A percentile compares a stretch with the other conserved stretches of the same genome.
Conservation (phyloP, 805 yeast species). For the Yarrowia bubula region DNA sequence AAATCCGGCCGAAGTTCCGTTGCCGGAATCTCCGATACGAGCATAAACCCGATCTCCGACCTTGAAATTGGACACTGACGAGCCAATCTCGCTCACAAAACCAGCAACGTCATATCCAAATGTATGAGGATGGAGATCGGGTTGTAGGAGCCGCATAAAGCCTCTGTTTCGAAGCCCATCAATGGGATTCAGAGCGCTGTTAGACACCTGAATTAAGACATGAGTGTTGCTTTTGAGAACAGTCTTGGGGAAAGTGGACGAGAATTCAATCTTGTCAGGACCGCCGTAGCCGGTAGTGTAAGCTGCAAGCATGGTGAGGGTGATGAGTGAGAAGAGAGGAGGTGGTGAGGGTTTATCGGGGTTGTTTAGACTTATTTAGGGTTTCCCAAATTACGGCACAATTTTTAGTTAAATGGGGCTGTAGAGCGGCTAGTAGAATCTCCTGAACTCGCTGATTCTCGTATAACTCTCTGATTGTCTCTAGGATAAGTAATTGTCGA, state of each 20-base stretch:
- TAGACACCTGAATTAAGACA: conserved; percentile 31
- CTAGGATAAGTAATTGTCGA: no score
- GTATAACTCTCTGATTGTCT: no score
- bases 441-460: no score
- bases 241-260: background rate
- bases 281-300: conserved; percentile 22
- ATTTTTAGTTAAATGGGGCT: no score
- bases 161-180: conserved; percentile 32
- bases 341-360: no score
- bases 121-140: conserved; percentile 29
- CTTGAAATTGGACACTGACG: conserved; percentile 28
- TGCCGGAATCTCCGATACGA: conserved; percentile 11
- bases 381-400: no score
- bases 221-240: conserved; percentile 3
- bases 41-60: conserved; percentile 33
- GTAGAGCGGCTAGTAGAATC: no score
- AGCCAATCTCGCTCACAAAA: conserved; percentile 32
- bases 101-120: conserved; percentile 36
- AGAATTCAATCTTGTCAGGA: background rate
- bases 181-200: conserved; percentile 35
- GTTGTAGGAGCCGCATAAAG: conserved; percentile 8
- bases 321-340: background rate
- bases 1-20: conserved; percentile 32
- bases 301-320: conserved; percentile 12
- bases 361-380: no score